A percentile compares a stretch with the other conserved stretches of the same genome.
Evolutionary conservation across 2,329 filamentous ascomycete genomes (phyloP).

Genomic region (Fonsecaea pugnacius): DNA sequence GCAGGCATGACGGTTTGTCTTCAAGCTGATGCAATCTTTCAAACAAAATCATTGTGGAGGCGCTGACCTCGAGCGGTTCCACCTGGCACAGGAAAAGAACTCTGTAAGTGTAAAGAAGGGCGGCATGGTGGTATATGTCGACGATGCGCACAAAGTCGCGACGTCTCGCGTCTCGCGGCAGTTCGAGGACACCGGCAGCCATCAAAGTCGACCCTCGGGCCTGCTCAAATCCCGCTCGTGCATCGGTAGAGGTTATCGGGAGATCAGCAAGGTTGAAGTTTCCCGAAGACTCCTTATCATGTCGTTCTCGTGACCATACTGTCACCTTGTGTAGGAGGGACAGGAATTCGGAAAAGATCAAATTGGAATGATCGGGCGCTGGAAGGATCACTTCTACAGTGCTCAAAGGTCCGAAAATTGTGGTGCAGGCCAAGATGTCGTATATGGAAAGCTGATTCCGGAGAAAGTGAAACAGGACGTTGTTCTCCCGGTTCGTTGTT

Average conservation of each 20-base stretch:
- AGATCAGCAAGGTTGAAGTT: conserved; percentile 4
- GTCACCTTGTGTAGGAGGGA: conserved; percentile 29
- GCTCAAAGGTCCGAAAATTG: conserved; percentile 25
- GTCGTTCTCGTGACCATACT: conserved; percentile 17
- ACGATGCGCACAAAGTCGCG: conserved; percentile 38
- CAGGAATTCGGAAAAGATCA: conserved; percentile 32
- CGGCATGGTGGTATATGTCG: conserved; percentile 40
- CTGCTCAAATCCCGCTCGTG: conserved; percentile 25
- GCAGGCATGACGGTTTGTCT: conserved; percentile 34
- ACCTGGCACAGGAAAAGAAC: conserved; percentile 29
- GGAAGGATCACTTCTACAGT: conserved; percentile 28
- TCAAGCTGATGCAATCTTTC: conserved; percentile 32
- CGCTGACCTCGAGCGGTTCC: conserved; percentile 15
- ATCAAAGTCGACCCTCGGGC: conserved; percentile 33
- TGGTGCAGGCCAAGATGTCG: conserved; percentile 32
- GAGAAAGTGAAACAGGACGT: conserved; percentile 31
- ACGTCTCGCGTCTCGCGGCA: conserved; percentile 25
- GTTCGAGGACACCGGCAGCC: conserved; percentile 27
- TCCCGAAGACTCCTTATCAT: conserved; percentile 4
- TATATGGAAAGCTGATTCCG: conserved; percentile 33
- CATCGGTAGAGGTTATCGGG: conserved; percentile 21
- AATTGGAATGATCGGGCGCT: conserved; percentile 26
- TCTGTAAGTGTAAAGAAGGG: conserved; percentile 38
- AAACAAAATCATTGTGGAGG: conserved; percentile 26
- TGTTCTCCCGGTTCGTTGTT: conserved; percentile 32